Evolutionary conservation across 1,284 basidiomycete genomes (phyloP).

Genomic region (Ganoderma lucidum): DNA sequence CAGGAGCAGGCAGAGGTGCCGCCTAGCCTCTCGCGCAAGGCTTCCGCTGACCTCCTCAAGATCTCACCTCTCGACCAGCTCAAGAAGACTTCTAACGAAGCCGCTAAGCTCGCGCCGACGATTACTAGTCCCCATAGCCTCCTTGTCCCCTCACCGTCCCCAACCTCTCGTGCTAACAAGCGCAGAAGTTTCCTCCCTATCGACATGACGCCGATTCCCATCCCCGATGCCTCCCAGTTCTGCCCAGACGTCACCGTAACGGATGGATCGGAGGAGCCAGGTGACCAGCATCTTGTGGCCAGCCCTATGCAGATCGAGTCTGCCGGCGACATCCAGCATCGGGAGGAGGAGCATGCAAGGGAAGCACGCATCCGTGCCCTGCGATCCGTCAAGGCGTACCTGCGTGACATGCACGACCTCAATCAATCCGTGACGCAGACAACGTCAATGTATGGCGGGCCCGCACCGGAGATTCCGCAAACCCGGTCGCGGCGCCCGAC

Average conservation of each 20-base stretch:
- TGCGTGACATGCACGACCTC: slow-evolving; percentile 94
- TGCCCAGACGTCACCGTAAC: slow-evolving; percentile 59
- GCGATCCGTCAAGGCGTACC: slow-evolving; percentile 92
- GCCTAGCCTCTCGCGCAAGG: slow-evolving; percentile 39
- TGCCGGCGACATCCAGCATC: slow-evolving; percentile 56
- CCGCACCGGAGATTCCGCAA: slow-evolving; percentile 44
- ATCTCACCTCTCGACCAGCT: slow-evolving; percentile 41
- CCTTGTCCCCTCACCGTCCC: slow-evolving; percentile 50
- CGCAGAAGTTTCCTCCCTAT: slow-evolving; percentile 89
- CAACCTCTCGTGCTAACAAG: slow-evolving; percentile 64
- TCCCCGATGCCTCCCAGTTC: slow-evolving; percentile 71
- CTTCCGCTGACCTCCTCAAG: slow-evolving; percentile 39
- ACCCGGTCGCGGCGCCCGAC: slow-evolving; percentile 71
- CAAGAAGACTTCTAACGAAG: slow-evolving; percentile 40
- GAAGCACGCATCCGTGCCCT: slow-evolving; percentile 81
- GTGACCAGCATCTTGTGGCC: slow-evolving; percentile 43
- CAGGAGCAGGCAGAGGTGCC: slow-evolving; percentile 41
- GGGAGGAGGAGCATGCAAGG: slow-evolving; percentile 73
- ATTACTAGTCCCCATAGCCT: slow-evolving; percentile 47
- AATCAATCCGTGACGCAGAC: slow-evolving; percentile 63
- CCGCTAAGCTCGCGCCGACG: slow-evolving; percentile 34
- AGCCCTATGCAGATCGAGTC: slow-evolving; percentile 54
- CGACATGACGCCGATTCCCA: slow-evolving; percentile 65
- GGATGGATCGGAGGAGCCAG: slow-evolving; percentile 51
- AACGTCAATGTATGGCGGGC: slow-evolving; percentile 51